Conservation (phyloP, 2,329 filamentous ascomycete species). For the Xylaria sp. region DNA sequence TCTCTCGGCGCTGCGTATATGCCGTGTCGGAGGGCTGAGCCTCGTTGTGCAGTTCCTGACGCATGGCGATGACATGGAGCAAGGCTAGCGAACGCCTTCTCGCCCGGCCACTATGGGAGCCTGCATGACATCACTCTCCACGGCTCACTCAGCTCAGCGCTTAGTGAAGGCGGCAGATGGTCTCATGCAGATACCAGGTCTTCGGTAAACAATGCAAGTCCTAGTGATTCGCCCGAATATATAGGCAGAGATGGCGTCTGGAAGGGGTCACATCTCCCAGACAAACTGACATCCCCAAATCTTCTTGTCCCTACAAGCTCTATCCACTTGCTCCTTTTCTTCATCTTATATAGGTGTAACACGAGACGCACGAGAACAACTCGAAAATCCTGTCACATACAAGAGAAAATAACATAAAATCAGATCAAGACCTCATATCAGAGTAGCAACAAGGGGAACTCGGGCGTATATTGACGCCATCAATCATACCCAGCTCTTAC, state of each 20-base stretch:
- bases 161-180: not conserved
- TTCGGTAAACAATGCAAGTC: not conserved
- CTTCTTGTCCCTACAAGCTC: not conserved
- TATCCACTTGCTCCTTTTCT: not conserved
- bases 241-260: conserved; percentile 1
- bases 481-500: not conserved
- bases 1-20: not conserved
- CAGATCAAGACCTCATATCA: not conserved
- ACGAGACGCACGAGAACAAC: not conserved
- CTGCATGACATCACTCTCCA: conserved; percentile 12
- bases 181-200: not conserved
- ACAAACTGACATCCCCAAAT: not conserved
- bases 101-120: conserved; percentile 21
- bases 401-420: not conserved
- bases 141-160: conserved; percentile 13
- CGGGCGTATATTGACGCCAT: not conserved
- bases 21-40: conserved; percentile 13
- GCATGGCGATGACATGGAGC: not conserved
- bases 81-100: conserved; percentile 3
- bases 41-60: conserved; percentile 11
- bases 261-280: not conserved
- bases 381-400: not conserved
- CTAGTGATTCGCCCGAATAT: conserved; percentile 7
- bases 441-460: not conserved
- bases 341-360: not conserved